A percentile compares a stretch with the other conserved stretches of the same genome.
phyloP scores from a whole-genome alignment of 2,329 filamentous ascomycete species.

The Verticillium albo-atrum region DNA sequence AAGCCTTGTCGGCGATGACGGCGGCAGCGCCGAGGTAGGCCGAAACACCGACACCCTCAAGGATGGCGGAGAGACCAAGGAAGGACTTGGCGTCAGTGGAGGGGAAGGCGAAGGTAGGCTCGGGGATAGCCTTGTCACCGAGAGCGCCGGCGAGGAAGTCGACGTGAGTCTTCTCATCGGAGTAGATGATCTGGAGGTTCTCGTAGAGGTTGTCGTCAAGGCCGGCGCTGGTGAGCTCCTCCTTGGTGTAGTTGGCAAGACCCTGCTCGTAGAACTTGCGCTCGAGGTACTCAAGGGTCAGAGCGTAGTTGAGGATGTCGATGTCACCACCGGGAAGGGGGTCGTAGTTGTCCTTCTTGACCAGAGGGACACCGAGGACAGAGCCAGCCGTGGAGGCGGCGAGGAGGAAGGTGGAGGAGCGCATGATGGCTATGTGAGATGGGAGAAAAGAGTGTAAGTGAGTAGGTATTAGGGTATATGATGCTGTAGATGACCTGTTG shows the following conservation, averaged over 20 bases:
- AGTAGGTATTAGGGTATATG: background rate
- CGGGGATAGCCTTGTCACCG: slow-evolving; percentile 40
- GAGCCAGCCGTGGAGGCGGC: background rate
- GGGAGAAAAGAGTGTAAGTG: background rate
- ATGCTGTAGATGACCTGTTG: background rate
- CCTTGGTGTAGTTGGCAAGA: slow-evolving; percentile 49
- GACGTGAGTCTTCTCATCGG: slow-evolving; percentile 57
- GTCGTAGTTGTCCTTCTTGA: slow-evolving; percentile 13
- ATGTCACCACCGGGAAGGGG: slow-evolving; percentile 14
- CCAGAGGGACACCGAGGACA: slow-evolving; percentile 4
- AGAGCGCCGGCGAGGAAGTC: slow-evolving; percentile 45
- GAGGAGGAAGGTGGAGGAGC: background rate
- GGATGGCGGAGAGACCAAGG: slow-evolving; percentile 57
- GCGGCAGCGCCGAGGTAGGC: slow-evolving; percentile 60
- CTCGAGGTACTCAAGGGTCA: slow-evolving; percentile 54
- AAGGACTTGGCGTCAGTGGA: slow-evolving; percentile 52
- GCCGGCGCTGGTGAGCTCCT: slow-evolving; percentile 48
- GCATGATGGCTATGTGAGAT: background rate
- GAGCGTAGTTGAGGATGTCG: slow-evolving; percentile 40
- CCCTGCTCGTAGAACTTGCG: slow-evolving; percentile 58
- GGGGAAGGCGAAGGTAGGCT: slow-evolving; percentile 44
- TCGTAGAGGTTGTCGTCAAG: slow-evolving; percentile 48
- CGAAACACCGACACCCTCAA: slow-evolving; percentile 62
- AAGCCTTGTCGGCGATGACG: slow-evolving; percentile 50
- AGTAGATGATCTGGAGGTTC: slow-evolving; percentile 50